Evolutionary conservation across 208 protist species (phyloP).

Genomic region (Acanthamoeba polyphaga): DNA sequence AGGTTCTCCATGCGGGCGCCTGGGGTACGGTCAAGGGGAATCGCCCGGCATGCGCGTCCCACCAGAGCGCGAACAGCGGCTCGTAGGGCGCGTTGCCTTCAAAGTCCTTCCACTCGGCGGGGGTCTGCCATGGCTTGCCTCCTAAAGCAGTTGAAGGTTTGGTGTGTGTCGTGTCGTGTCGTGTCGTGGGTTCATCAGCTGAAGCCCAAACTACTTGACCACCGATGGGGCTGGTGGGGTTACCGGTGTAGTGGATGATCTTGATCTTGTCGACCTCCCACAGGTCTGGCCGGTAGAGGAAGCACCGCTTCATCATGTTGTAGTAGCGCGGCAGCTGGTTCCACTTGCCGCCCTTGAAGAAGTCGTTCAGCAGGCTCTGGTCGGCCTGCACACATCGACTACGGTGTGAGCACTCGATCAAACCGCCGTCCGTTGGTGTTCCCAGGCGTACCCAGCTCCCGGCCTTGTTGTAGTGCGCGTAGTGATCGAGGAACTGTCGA

Average conservation of each 20-base stretch:
- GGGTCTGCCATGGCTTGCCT: slow-evolving; percentile 27
- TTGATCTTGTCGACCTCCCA: slow-evolving; percentile 25
- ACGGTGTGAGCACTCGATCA: background rate
- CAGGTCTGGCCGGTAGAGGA: slow-evolving; percentile 37
- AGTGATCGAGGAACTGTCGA: slow-evolving; percentile 7
- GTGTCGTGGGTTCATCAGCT: background rate
- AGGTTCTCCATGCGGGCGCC: background rate
- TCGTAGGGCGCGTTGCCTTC: slow-evolving; percentile 53
- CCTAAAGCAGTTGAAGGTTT: background rate
- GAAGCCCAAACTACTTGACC: background rate
- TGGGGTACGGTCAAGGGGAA: background rate
- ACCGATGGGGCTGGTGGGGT: background rate
- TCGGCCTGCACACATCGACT: background rate
- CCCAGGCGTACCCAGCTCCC: slow-evolving; percentile 6
- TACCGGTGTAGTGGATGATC: slow-evolving; percentile 61
- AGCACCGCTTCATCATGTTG: slow-evolving; percentile 71
- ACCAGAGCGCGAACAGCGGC: slow-evolving; percentile 41
- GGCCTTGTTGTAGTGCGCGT: slow-evolving; percentile 55
- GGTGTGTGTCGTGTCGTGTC: background rate
- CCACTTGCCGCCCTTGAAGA: slow-evolving; percentile 47
- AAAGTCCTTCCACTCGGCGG: slow-evolving; percentile 37
- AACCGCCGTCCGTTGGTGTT: background rate
- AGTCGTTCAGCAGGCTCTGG: slow-evolving; percentile 56
- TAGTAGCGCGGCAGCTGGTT: background rate
- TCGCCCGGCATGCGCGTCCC: slow-evolving; percentile 13